These are phyloP conservation scores for Cantharellus anzutake DNA, from an alignment of 768 basidiomycete species.

Conservation along the genomic window DNA sequence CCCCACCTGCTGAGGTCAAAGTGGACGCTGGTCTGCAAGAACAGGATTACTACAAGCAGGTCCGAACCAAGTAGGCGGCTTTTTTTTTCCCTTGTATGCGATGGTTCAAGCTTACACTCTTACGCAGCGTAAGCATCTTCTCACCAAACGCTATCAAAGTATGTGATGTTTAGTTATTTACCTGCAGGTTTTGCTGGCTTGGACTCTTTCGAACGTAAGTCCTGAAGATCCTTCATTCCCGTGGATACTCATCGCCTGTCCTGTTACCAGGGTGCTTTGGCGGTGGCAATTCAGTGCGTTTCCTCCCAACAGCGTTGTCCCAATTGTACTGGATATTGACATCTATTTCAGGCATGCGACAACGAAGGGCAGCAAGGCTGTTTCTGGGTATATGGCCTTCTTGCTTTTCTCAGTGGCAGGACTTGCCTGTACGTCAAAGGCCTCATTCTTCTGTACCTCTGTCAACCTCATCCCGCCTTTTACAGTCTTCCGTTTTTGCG, in stretches of 20 bases:
- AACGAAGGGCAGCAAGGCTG: conserved; percentile 19
- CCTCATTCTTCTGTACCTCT: neutral
- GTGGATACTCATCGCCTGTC: conserved; percentile 3
- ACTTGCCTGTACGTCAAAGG: conserved; percentile 52
- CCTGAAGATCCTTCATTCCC: conserved; percentile 2
- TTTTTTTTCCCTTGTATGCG: neutral
- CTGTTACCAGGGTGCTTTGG: conserved; percentile 37
- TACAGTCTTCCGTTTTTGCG: conserved; percentile 67
- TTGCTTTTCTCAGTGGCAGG: conserved; percentile 76
- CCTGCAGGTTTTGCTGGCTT: conserved; percentile 51
- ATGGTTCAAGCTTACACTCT: neutral
- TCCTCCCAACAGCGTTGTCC: neutral
- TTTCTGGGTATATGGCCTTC: conserved; percentile 79
- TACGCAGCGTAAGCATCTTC: no score
- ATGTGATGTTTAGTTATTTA: conserved; percentile 1
- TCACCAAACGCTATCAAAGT: neutral
- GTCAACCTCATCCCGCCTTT: neutral
- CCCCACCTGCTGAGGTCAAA: conserved; percentile 49
- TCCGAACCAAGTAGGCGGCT: conserved; percentile 62
- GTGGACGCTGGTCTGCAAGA: conserved; percentile 42
- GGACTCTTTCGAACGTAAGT: conserved; percentile 73
- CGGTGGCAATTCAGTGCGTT: conserved; percentile 52
- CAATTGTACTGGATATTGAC: neutral
- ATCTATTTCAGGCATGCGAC: neutral
- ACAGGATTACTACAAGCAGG: conserved; percentile 76